These are phyloP conservation scores for Rhodotorula sphaerocarpa DNA, from an alignment of 768 basidiomycete genomes.

Conservation along the genomic window DNA sequence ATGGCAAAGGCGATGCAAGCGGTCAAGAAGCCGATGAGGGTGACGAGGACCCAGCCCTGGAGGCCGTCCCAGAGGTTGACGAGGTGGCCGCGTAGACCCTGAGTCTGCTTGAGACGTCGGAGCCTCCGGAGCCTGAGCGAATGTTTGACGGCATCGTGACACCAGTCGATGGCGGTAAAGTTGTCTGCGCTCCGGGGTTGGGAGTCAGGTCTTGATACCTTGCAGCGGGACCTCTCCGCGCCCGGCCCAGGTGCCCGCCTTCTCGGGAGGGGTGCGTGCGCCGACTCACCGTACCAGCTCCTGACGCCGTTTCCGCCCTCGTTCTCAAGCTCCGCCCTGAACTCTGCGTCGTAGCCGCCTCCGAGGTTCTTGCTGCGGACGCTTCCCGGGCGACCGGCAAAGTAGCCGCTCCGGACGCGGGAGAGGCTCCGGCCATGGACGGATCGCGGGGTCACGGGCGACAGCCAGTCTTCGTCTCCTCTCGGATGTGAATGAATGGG, in stretches of 20 bases:
- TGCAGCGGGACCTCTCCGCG: too few relatives aligned
- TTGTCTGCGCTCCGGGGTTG: too few relatives aligned
- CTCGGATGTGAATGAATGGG: neutral
- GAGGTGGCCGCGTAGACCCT: conserved; percentile 27
- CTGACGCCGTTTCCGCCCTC: conserved; percentile 38
- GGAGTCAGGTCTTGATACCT: too few relatives aligned
- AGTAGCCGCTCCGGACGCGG: neutral
- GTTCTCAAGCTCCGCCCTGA: conserved; percentile 21
- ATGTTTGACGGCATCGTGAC: conserved; percentile 65
- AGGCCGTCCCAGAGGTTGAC: conserved; percentile 29
- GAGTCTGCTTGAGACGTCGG: conserved; percentile 10
- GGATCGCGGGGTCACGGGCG: too few relatives aligned
- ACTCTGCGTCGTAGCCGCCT: conserved; percentile 29
- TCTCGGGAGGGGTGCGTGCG: too few relatives aligned
- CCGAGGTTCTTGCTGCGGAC: neutral
- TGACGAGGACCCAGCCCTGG: conserved; percentile 61
- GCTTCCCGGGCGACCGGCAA: neutral
- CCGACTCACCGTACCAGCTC: conserved; percentile 41
- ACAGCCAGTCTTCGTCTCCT: neutral
- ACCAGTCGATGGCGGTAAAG: conserved; percentile 87
- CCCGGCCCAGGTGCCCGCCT: too few relatives aligned
- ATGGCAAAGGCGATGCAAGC: conserved; percentile 76
- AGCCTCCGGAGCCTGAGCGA: conserved; percentile 28
- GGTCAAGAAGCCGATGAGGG: conserved; percentile 78
- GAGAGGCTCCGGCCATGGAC: neutral